Evolutionary conservation across 2,329 filamentous ascomycete species (phyloP), one percentile per base, ranked within the genome.

Genomic region (Dactylellina leptospora): DNA sequence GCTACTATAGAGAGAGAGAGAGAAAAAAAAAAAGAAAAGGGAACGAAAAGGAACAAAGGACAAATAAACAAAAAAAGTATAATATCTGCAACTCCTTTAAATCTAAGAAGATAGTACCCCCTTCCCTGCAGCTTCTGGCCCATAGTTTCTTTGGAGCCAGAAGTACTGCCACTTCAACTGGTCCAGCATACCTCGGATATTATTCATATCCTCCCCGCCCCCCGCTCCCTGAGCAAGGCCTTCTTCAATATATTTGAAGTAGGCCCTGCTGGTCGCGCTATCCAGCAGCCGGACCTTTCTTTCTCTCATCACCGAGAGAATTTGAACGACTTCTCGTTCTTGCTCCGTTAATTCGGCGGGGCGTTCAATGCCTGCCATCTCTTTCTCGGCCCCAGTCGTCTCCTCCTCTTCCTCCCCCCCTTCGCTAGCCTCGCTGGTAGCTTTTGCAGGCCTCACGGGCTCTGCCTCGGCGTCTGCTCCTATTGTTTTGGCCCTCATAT

Each of bases 311-410:
- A 23, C 20, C 13, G 38, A 22, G 10, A 70, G 20, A n/a, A 62
- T 70, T n/a, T 53, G 9, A 18, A 27, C 44, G 0, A 30, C 64
- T 11, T 70, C 48, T 16, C 18, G 18, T 30, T 70, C 64, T n/a
- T 23, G 13, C 4, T 55, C 25, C 10, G 56, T 58, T 10, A 56
- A 20, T 13, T 28, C 33, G n/a, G 23, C 50, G 4, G 42, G 16
- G n/a, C 10, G 8, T 2, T 2, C 11, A 2, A 2, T 5, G 1
- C 1, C 18, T n/a, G 9, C 23, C 13, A 38, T 20, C 5, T 25
- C 20, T 33, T 9, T 18, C 28, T 13, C 22, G 13, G 10, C 33
- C 30, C 20, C 48, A 22, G 16, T 50, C 10, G 4, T 8, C 2
- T 6, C 27, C 6, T 11, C 18, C 2, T 13, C 36, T 47, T 28